Conservation (phyloP, 2,329 filamentous ascomycete genomes). For the Fusarium torreyae region DNA sequence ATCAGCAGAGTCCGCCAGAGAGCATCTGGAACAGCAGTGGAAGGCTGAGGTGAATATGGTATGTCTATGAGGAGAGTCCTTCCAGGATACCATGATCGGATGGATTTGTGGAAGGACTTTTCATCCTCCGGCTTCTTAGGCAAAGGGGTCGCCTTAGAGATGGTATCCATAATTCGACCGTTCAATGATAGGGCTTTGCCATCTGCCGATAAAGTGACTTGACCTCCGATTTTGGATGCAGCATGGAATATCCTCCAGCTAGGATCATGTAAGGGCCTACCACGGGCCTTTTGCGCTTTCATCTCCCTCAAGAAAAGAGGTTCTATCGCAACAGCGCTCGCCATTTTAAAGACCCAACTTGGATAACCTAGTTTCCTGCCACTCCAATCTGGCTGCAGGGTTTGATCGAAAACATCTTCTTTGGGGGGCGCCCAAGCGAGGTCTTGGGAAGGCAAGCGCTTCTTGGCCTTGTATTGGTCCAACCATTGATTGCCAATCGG, state of each 20-base stretch:
- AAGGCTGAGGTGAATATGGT: background rate
- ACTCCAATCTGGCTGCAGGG: constrained; percentile 18
- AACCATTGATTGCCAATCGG: constrained; percentile 10
- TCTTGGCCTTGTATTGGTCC: constrained; percentile 15
- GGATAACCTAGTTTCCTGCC: background rate
- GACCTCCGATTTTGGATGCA: background rate
- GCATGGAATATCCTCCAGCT: constrained; percentile 10
- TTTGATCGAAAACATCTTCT: constrained; percentile 19
- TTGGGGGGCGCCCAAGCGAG: constrained; percentile 4
- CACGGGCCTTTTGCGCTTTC: constrained; percentile 13
- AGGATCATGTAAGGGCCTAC: background rate
- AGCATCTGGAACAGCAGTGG: background rate
- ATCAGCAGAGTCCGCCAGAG: constrained; percentile 7
- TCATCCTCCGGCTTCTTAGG: background rate
- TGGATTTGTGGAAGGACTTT: background rate
- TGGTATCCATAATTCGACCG: background rate
- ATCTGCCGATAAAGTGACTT: background rate
- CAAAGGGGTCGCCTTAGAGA: background rate
- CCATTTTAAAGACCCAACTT: constrained; percentile 28
- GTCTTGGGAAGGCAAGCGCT: background rate
- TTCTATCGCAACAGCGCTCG: constrained; percentile 18
- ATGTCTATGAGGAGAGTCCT: background rate
- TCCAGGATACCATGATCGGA: constrained; percentile 20
- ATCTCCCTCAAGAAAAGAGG: constrained; percentile 23
- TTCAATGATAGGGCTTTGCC: background rate